Base-by-base conservation (phyloP, 2,329 filamentous ascomycete species). In the Penicillium psychrosexuale region DNA sequence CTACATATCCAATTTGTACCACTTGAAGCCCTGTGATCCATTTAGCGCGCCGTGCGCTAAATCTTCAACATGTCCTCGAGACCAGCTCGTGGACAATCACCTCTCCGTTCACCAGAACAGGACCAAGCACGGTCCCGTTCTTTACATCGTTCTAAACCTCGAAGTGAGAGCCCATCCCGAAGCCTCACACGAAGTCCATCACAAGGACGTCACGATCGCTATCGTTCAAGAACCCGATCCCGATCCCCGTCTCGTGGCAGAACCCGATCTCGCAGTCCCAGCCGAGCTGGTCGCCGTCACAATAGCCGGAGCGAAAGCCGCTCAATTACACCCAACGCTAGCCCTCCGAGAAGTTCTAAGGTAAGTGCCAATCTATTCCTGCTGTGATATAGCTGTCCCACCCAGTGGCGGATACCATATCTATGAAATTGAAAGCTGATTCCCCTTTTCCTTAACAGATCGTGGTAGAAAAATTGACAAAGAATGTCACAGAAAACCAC, bases 401-500 rank as follows among this genome's bases (percentile, higher is more conserved):
- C n/a, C 5, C n/a, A 12, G n/a, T 19, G 28, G 5, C 8, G 5
- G 13, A 12, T n/a, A n/a, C 13, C 7, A n/a, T 43, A 33, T 43
- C 5, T 8, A 19, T 31, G 19, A 28, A 44, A 15, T n/a, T 19
- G 1, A 15, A 15, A 38, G 34, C 47, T 55, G 30, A 55, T 5
- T 55, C 12, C 1, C 5, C 9, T 19, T 27, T 5, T 31, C 11
- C 17, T 8, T 5, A 28, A 45, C n/a, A 43, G 90, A 92, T 99
- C 70, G 91, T 99, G 17, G 89, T 99, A 44, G 94, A 99, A 74
- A 92, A 95, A 60, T 81, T 99, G 68, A 96, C 93, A 4, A 96
- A 95, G 73, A 97, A 96, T 68, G 88, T 99, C 64, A 95, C 90
- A 55, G 90, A 93, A 71, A 83, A 84, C 17, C 94, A 99, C 67